Evolutionary conservation across 352 stramenopile species (phyloP).

Genomic region (Phytophthora citrophthora): DNA sequence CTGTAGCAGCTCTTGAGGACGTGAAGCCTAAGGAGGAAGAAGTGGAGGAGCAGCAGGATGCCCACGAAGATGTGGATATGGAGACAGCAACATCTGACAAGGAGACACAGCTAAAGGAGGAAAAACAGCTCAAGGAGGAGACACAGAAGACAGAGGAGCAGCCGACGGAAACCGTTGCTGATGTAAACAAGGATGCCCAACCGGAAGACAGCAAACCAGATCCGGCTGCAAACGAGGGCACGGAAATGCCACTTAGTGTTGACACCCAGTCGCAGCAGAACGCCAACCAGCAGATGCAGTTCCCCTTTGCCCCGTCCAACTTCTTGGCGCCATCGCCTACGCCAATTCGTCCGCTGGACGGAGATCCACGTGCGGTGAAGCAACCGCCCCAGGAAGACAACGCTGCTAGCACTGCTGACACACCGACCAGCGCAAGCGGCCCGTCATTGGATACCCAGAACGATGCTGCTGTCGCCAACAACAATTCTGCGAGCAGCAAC

Average conservation of each 20-base stretch:
- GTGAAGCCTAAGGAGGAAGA: constrained; percentile 6
- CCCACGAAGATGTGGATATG: background rate
- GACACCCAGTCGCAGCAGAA: constrained; percentile 24
- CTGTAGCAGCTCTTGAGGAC: constrained; percentile 9
- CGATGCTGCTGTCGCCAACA: constrained; percentile 13
- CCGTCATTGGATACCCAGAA: constrained; percentile 8
- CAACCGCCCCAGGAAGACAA: constrained; percentile 28
- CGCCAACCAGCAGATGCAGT: constrained; percentile 43
- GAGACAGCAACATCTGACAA: background rate
- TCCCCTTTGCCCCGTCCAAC: constrained; percentile 64
- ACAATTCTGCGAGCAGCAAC: constrained; percentile 15
- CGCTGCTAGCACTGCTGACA: background rate
- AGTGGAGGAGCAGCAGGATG: background rate
- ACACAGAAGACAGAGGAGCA: constrained; percentile 9
- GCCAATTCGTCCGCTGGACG: constrained; percentile 73
- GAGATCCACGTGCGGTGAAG: constrained; percentile 60
- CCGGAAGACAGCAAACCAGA: constrained; percentile 1
- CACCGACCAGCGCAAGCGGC: constrained; percentile 4
- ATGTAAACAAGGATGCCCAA: background rate
- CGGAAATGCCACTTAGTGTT: constrained; percentile 8
- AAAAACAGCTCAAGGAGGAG: constrained; percentile 7
- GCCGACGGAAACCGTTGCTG: background rate
- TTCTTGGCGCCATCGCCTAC: constrained; percentile 75
- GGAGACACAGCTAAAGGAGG: constrained; percentile 5
- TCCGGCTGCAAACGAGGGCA: background rate